Evolutionary conservation across 2,329 filamentous ascomycete species (phyloP), one percentile per base, ranked within the genome.

Genomic region (Colletotrichum eremochloae): DNA sequence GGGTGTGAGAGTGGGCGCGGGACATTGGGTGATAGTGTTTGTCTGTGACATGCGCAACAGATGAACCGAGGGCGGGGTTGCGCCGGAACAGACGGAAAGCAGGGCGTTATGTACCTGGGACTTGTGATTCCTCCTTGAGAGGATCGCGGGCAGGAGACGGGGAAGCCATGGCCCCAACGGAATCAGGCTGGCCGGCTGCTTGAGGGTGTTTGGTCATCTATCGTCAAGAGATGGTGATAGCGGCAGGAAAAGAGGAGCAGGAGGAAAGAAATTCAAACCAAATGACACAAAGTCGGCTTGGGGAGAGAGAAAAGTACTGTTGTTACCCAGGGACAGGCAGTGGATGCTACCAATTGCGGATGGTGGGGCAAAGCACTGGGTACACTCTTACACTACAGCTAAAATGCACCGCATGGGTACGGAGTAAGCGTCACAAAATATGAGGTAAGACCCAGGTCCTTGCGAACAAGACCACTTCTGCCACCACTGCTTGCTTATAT

Each of bases 41-140:
- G 70, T 63, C 60, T 72, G 67, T 72, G 67, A 72, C 66, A 64
- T 70, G 70, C 70, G 70, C 70, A 70, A 72, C 60, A 61, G 66
- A 70, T 61, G 70, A 72, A 73, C 71, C 71, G 68, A 73, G 68
- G 71, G 71, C 71, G 71, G 71, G 71, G 71, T 73, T 71, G 68
- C 57, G 44, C 67, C 67, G 67, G 71, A 73, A 73, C 62, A 73
- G 67, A 67, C 71, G 71, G 71, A 71, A 71, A 42, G 55, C 53
- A 72, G 61, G 60, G 60, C 48, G 58, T 71, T 71, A 53, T 53
- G 63, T 73, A 73, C 71, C 71, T 73, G 71, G 68, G 46, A 63
- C 48, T 53, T 61, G 57, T 9, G 50, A 55, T 50, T 63, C 56
- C 44, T 67, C 62, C 31, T 67, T 63, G 9, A 12, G 50, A 71